Evolutionary conservation across 768 basidiomycete genomes (phyloP).

Genomic region (Lactarius psammicola): DNA sequence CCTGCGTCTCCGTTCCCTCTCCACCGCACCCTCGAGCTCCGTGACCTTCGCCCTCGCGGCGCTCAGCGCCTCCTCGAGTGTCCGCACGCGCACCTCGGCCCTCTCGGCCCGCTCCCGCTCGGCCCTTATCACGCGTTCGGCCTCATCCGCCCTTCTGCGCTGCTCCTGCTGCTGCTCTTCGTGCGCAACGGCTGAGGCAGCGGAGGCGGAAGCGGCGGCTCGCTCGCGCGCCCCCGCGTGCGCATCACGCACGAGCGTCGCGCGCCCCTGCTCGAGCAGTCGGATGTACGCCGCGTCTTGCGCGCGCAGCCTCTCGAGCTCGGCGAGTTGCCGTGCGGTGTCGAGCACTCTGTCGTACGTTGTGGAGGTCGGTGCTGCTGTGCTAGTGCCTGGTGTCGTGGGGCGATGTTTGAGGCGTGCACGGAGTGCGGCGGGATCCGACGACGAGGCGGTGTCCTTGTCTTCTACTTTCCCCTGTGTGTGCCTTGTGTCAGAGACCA

Average conservation of each 20-base stretch:
- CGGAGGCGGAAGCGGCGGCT: background rate
- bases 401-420: conserved; percentile 19
- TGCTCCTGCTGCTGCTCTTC: background rate
- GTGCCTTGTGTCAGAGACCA: background rate
- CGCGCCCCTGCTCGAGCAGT: conserved; percentile 12
- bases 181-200: background rate
- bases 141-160: background rate
- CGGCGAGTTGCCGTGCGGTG: conserved; percentile 14
- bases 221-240: background rate
- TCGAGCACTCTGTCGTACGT: conserved; percentile 17
- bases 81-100: conserved; percentile 1
- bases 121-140: background rate
- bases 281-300: conserved; percentile 20
- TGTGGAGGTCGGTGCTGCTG: background rate
- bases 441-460: background rate
- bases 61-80: background rate
- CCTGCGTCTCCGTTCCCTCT: conserved; percentile 4
- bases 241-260: conserved; percentile 3
- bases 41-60: background rate
- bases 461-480: background rate
- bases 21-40: conserved; percentile 3
- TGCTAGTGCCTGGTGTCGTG: background rate
- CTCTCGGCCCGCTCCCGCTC: conserved; percentile 16
- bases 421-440: conserved; percentile 12
- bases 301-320: conserved; percentile 7